Evolutionary conservation across 2,329 filamentous ascomycete genomes (phyloP).

Genomic region (Botrytis aclada): DNA sequence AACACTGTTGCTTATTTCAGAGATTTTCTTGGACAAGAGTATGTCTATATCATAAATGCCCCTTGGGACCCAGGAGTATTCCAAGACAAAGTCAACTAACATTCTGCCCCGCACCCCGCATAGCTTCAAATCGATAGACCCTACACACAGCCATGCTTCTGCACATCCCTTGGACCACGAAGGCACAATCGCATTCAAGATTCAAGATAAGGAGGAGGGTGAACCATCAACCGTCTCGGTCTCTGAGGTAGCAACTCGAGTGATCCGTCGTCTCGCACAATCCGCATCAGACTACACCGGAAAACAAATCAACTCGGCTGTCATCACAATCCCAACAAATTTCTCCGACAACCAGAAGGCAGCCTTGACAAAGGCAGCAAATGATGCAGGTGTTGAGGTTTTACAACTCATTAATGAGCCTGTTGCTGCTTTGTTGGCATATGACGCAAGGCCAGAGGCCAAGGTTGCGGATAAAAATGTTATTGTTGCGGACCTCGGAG

Average conservation of each 20-base stretch:
- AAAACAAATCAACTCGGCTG: constrained; percentile 89
- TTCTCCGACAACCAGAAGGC: constrained; percentile 84
- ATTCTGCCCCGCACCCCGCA: constrained; percentile 26
- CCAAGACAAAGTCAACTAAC: constrained; percentile 20
- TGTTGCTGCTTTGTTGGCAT: constrained; percentile 81
- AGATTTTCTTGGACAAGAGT: constrained; percentile 94
- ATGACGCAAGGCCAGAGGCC: constrained; percentile 79
- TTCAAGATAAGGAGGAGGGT: constrained; percentile 72
- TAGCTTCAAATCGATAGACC: constrained; percentile 92
- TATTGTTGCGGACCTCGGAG: constrained; percentile 89
- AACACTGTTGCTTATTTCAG: constrained; percentile 97
- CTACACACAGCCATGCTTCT: constrained; percentile 88
- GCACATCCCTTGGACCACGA: constrained; percentile 79
- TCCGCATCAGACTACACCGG: constrained; percentile 91
- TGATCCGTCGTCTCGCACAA: constrained; percentile 74
- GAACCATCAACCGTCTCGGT: constrained; percentile 67
- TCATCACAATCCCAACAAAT: constrained; percentile 91
- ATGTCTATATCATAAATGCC: constrained; percentile 37
- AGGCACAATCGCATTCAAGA: constrained; percentile 72
- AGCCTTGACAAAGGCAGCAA: constrained; percentile 73
- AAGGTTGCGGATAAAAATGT: constrained; percentile 79
- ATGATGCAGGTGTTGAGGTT: constrained; percentile 78
- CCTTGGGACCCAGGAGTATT: neutral
- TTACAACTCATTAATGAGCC: constrained; percentile 93
- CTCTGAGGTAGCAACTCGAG: constrained; percentile 78